These are phyloP conservation scores for Fusarium sp. DNA, from an alignment of 2,329 filamentous ascomycete species.

Conservation along the genomic window DNA sequence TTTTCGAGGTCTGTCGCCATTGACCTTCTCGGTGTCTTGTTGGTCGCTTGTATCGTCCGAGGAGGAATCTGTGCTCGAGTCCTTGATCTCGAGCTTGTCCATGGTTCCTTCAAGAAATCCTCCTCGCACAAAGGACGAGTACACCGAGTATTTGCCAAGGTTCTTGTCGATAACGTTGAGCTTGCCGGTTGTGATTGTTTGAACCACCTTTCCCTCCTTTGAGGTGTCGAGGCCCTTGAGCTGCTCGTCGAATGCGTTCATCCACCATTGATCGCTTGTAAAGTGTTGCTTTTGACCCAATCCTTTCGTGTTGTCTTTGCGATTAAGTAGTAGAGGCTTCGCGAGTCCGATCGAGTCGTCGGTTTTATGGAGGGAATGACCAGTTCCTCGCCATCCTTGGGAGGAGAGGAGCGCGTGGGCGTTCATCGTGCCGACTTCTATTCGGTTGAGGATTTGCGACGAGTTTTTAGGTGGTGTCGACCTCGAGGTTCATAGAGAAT, in stretches of 20 bases:
- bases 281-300: conserved; percentile 77
- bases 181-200: conserved; percentile 63
- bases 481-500: neutral
- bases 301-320: conserved; percentile 81
- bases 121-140: conserved; percentile 84
- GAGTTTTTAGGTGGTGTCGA: neutral
- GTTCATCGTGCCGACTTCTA: conserved; percentile 66
- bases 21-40: conserved; percentile 32
- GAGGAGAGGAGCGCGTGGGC: conserved; percentile 80
- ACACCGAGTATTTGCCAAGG: conserved; percentile 70
- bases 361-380: conserved; percentile 83
- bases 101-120: conserved; percentile 78
- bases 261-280: conserved; percentile 91
- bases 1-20: conserved; percentile 38
- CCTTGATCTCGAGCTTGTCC: conserved; percentile 41
- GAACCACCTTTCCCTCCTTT: conserved; percentile 61
- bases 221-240: conserved; percentile 78
- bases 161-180: conserved; percentile 65
- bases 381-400: conserved; percentile 89
- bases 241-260: conserved; percentile 91
- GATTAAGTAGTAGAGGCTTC: conserved; percentile 81
- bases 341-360: conserved; percentile 77
- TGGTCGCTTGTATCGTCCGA: conserved; percentile 46
- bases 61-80: conserved; percentile 41
- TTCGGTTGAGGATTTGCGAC: neutral